These are phyloP conservation scores for Cladosporium oxysporum DNA, from an alignment of 2,329 filamentous ascomycete genomes.

Conservation along the genomic window DNA sequence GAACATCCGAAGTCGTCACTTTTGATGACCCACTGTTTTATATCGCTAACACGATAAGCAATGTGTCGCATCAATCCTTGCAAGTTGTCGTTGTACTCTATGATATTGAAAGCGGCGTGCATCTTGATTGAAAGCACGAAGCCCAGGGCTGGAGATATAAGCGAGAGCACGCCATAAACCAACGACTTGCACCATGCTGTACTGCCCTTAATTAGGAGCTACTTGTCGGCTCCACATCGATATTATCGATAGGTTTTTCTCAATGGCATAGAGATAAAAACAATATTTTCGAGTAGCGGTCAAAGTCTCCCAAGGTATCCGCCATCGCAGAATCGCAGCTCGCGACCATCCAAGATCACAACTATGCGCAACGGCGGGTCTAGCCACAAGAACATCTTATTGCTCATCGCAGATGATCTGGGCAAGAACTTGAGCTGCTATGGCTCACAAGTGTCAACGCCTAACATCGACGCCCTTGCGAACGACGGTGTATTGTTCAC, in stretches of 20 bases:
- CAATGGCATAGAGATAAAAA: neutral
- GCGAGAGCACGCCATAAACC: slow-evolving; percentile 1
- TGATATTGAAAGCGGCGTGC: neutral
- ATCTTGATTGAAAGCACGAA: neutral
- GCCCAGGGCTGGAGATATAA: neutral
- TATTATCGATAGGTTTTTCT: neutral
- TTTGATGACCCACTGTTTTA: neutral
- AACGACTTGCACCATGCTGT: neutral
- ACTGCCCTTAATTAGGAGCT: neutral
- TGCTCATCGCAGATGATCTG: neutral
- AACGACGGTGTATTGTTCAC: slow-evolving; percentile 41
- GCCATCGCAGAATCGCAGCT: neutral
- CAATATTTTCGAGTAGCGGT: neutral
- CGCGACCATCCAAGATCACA: neutral
- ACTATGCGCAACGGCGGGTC: neutral
- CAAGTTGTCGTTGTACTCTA: neutral
- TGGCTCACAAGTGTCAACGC: slow-evolving; percentile 33
- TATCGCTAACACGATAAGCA: neutral
- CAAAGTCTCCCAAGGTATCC: neutral
- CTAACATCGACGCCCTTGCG: slow-evolving; percentile 47
- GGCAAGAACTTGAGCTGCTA: neutral
- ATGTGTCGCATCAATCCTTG: neutral
- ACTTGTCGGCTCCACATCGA: neutral
- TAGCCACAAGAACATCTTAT: neutral
- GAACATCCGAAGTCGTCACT: neutral